Base-by-base conservation (phyloP, 2,329 filamentous ascomycete species). In the Diplodia scrobiculata region DNA sequence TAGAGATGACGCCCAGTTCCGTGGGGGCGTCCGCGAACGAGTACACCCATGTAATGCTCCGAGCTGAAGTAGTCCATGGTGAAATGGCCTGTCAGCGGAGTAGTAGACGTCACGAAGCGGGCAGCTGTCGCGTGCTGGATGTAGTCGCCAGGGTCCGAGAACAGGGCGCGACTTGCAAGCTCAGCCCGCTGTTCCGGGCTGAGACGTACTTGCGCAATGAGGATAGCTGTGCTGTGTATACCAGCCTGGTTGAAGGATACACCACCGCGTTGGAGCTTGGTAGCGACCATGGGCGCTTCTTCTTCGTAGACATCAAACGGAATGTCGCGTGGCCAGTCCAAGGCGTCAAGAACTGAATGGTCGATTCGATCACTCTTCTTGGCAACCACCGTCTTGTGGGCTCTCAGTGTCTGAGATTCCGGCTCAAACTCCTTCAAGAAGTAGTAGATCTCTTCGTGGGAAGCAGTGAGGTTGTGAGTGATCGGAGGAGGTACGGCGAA, bases 1-100 rank as follows among this genome's bases (percentile, higher is more conserved):
- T 38, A 79, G 79, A 69, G 87, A 83, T 68, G 82, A 29, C 80
- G 83, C 62, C 85, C 84, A 25, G 79, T 75, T 55, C 86, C 86
- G 70, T 88, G 85, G 67, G 78, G 81, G 60, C 79, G 79, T 27
- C 75, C 73, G 17, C 79, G 76, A 63, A 84, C 79, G 5, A 77
- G 69, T 45, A 81, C 78, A 63, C 86, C 86, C 59, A 80, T 81
- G 75, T 86, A 87, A 73, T 82, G 85, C 62, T 86, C 82, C 1
- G 80, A 80, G 6, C 81, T 84, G 69, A 86, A 85, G 63, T 83
- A 82, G 68, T 84, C 82, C 65, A 83, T 75, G 2, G 81, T 85
- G 69, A 81, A 82, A 62, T 75, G 77, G 14, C 82, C 82, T 5
- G 78, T 79, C 10, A 66, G 50, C n/a, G 67, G 79, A 71, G 67